Base-by-base conservation (phyloP, 805 yeast genomes). In the Candida ulmi region DNA sequence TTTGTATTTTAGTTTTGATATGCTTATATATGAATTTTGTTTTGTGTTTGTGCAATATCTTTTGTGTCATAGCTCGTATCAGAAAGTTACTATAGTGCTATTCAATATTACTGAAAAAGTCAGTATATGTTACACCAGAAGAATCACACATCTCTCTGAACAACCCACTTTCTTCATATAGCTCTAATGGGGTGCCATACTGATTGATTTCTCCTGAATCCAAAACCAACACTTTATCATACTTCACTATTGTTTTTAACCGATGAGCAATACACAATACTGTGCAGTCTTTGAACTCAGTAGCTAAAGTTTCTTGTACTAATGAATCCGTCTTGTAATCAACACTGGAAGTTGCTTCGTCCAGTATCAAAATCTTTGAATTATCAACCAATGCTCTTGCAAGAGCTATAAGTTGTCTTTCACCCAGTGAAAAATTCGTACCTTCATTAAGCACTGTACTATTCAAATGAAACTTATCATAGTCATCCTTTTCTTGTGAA, bases 341-440 rank as follows among this genome's bases (percentile, higher is more conserved):
- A 17, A 82, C 87, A 30, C 79, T 73, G 2, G 86, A 78, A 0
- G 90, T 82, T 3, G 88, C 88, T 57, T 82, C 88, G 54, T 82
- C 88, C 39, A 82, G 54, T 37, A 82, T 73, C 40, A 82, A 59
- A 36, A 82, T 72, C 50, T 71, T 74, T 15, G 81, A 63, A 34
- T 69, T 68, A 45, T 85, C 69, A 19, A 80, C 85, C 36, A 82
- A 59, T 0, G 88, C 88, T 45, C 88, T 67, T 1, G 87, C 80
- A 35, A 82, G 65, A 1, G 86, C 82, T 39, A 82, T 57, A 42
- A 82, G 51, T 58, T 82, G 88, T 43, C 80, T 69, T 54, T 82
- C 86, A 33, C 88, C 88, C 8, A 78, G 65, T 1, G 85, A 78
- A 49, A 78, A 80, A 48, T 82, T 82, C 12, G 69, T 44, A 21